These are phyloP conservation scores for Piper betle DNA, from an alignment of 164 flowering plant genomes.

Conservation along the genomic window DNA sequence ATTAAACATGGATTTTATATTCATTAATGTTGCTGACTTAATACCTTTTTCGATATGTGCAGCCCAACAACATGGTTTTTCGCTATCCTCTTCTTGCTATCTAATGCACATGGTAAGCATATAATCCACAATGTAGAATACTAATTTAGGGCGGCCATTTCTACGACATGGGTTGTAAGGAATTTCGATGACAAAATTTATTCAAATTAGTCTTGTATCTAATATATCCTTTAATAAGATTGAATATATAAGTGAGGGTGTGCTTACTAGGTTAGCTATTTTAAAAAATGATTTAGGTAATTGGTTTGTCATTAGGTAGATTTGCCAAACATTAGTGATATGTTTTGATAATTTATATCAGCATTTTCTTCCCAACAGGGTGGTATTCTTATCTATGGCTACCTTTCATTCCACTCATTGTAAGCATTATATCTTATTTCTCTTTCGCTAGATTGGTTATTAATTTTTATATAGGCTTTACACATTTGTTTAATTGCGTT, in stretches of 20 bases:
- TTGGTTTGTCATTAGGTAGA: background rate
- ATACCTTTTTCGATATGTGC: conserved; percentile 7
- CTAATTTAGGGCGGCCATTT: too few species aligned
- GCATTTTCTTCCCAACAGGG: too few species aligned
- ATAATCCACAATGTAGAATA: too few species aligned
- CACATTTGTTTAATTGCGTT: background rate
- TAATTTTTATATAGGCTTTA: background rate
- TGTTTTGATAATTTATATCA: too few species aligned
- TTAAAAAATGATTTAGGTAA: too few species aligned
- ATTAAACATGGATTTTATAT: background rate
- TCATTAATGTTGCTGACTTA: conserved; percentile 2
- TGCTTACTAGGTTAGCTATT: too few species aligned
- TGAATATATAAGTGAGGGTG: too few species aligned
- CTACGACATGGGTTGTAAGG: too few species aligned
- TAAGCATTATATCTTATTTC: conserved; percentile 21
- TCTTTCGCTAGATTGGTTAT: background rate
- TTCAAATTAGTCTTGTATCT: too few species aligned
- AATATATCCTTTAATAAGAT: too few species aligned
- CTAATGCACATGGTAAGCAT: conserved; percentile 49
- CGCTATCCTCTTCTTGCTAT: conserved; percentile 53
- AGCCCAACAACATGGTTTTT: conserved; percentile 68
- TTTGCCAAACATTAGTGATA: background rate
- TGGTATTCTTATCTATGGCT: conserved; percentile 61
- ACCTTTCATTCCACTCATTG: conserved; percentile 63
- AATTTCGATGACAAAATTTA: too few species aligned